Evolutionary conservation across 179 eudicot species (phyloP).

Genomic region (Silene vulgaris): DNA sequence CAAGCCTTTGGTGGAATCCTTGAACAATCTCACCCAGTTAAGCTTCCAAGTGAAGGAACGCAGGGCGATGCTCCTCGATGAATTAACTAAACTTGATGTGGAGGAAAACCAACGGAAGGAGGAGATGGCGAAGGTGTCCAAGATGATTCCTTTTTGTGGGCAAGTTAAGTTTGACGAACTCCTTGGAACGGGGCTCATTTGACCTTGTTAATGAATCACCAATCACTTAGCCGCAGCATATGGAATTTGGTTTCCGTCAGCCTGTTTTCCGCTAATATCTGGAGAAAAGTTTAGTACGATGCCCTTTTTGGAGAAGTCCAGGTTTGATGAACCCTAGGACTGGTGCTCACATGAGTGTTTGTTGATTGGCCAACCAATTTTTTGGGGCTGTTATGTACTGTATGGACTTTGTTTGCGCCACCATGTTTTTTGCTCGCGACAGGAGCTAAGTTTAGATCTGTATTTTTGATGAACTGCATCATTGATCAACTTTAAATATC

Average conservation of each 20-base stretch:
- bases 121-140: constrained; percentile 7
- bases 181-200: constrained; percentile 10
- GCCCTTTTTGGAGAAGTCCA: too few species aligned
- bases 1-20: constrained; percentile 18
- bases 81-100: constrained; percentile 8
- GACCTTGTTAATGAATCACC: background rate
- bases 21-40: constrained; percentile 4
- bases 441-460: background rate
- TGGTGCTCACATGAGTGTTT: background rate
- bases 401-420: background rate
- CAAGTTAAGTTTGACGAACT: constrained; percentile 9
- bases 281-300: background rate
- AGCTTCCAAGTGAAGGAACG: constrained; percentile 7
- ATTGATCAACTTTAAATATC: background rate
- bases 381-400: background rate
- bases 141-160: constrained; percentile 7
- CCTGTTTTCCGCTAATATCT: background rate
- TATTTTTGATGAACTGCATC: background rate
- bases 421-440: background rate
- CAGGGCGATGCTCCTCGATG: constrained; percentile 7
- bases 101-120: constrained; percentile 1
- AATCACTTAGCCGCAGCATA: background rate
- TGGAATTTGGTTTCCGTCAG: background rate
- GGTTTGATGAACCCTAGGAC: background rate
- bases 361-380: too few species aligned